A percentile compares a stretch with the other conserved stretches of the same genome.
Evolutionary conservation across 1,284 basidiomycete genomes (phyloP).

Genomic region (Cystobasidium sp.): DNA sequence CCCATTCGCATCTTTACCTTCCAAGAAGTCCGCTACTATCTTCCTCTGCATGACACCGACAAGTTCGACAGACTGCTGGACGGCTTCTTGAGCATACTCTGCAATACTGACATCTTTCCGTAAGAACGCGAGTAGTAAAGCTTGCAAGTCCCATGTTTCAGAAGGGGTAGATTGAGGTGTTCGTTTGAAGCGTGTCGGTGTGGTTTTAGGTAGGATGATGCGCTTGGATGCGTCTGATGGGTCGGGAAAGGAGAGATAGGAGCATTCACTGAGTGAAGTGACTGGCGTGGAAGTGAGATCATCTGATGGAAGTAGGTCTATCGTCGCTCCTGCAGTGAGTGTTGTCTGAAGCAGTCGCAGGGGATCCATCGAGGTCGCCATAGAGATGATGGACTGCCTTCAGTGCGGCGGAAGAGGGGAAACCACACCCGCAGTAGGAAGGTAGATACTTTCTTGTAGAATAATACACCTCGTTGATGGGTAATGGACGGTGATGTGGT

Average conservation of each 20-base stretch:
- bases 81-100: constrained; percentile 83
- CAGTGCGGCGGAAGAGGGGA: background rate
- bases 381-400: background rate
- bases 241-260: constrained; percentile 45
- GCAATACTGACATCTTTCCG: constrained; percentile 72
- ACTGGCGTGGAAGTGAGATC: constrained; percentile 28
- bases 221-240: constrained; percentile 33
- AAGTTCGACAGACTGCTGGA: constrained; percentile 72
- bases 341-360: constrained; percentile 48
- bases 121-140: constrained; percentile 78
- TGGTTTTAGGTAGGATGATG: constrained; percentile 66
- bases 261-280: constrained; percentile 27
- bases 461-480: no score
- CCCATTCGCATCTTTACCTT: constrained; percentile 64
- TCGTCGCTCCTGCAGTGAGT: constrained; percentile 39
- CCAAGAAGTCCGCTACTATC: constrained; percentile 78
- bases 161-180: constrained; percentile 60
- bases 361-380: constrained; percentile 43
- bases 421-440: background rate
- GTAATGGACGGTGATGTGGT: background rate
- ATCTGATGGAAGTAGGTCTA: constrained; percentile 46
- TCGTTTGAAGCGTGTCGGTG: constrained; percentile 74
- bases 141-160: constrained; percentile 77
- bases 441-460: no score
- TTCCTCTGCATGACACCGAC: constrained; percentile 85